phyloP scores from a whole-genome alignment of 176 grass and related monocot genomes.

The Chrysopogon serrulatus region DNA sequence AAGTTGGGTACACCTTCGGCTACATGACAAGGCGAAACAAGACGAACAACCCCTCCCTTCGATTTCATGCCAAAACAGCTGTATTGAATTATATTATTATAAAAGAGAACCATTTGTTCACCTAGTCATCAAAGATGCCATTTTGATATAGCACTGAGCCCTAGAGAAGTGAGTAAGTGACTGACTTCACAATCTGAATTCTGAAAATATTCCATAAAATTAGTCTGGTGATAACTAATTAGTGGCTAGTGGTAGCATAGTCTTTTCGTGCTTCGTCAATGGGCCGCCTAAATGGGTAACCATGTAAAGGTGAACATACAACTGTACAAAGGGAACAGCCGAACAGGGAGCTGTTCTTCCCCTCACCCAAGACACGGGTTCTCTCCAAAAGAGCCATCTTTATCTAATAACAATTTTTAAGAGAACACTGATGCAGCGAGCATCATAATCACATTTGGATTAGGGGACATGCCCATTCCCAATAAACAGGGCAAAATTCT shows the following conservation, averaged over 20 bases:
- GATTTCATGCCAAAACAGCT: not conserved
- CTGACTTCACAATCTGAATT: not conserved
- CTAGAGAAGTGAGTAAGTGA: not conserved
- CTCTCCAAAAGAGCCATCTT: too few species aligned
- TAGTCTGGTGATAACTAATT: not conserved
- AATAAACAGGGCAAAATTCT: not conserved
- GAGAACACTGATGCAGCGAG: not conserved
- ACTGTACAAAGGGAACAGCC: too few species aligned
- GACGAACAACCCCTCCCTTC: too few species aligned
- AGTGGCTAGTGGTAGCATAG: not conserved
- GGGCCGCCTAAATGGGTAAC: not conserved
- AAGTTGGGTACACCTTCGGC: too few species aligned
- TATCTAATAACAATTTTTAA: not conserved
- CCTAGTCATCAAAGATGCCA: not conserved
- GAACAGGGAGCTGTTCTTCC: not conserved
- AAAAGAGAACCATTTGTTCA: not conserved
- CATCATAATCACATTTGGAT: not conserved
- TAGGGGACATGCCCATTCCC: not conserved
- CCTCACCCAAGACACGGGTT: not conserved
- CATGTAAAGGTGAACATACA: not conserved
- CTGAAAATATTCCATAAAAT: not conserved
- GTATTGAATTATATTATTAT: not conserved
- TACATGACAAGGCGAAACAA: too few species aligned
- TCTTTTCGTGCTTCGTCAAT: not conserved
- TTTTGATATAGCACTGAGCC: not conserved